Conservation (phyloP, 305 asterid genomes). For the Solanum hybrid region DNA sequence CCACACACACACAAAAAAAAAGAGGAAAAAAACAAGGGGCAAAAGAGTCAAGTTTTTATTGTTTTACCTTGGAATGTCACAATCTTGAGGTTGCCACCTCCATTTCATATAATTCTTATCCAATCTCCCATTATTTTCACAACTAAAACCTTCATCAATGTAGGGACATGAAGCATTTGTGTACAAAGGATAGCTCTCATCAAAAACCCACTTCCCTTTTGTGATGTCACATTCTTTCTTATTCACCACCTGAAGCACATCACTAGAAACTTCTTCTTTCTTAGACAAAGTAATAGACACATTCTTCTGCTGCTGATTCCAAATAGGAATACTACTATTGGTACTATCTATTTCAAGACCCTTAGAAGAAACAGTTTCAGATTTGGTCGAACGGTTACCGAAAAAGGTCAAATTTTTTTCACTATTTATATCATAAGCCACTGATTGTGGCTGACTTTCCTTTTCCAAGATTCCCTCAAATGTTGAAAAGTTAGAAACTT, state of each 20-base stretch:
- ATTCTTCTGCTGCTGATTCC: constrained; percentile 6
- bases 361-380: constrained; percentile 4
- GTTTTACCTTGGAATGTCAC: constrained; percentile 74
- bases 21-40: not conserved
- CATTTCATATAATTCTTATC: constrained; percentile 75
- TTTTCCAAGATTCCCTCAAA: constrained; percentile 10
- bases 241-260: constrained; percentile 13
- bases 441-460: not conserved
- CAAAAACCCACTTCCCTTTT: constrained; percentile 73
- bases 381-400: not conserved
- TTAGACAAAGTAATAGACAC: not conserved
- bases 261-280: constrained; percentile 1
- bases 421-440: not conserved
- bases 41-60: not conserved
- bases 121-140: constrained; percentile 69
- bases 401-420: not conserved
- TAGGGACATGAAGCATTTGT: constrained; percentile 59
- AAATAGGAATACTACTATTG: not conserved
- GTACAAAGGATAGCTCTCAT: constrained; percentile 71
- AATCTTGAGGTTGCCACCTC: constrained; percentile 91
- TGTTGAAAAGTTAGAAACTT: constrained; percentile 11
- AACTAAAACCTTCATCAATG: constrained; percentile 87
- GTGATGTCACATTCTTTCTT: constrained; percentile 44
- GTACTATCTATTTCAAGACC: constrained; percentile 6
- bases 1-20: not conserved